phyloP scores from a whole-genome alignment of 179 eudicot species.

The Patellifolia procumbens region DNA sequence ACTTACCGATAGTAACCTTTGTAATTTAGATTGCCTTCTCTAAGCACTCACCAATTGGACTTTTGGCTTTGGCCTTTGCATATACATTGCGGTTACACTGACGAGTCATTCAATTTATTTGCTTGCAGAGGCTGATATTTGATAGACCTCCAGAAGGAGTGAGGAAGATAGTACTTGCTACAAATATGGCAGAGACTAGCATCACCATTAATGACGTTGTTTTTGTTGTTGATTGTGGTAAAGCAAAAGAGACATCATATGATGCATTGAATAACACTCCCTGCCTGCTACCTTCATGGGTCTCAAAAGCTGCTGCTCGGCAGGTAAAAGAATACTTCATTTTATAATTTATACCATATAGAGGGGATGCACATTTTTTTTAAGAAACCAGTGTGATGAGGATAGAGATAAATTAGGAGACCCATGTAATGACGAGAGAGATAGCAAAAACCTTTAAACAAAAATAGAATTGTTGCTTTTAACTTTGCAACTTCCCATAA shows the following conservation, averaged over 20 bases:
- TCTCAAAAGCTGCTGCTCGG: slow-evolving; percentile 83
- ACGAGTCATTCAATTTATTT: neutral
- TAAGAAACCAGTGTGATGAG: too few species aligned
- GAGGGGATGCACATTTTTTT: too few species aligned
- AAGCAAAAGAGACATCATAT: slow-evolving; percentile 90
- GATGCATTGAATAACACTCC: slow-evolving; percentile 90
- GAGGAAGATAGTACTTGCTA: slow-evolving; percentile 80
- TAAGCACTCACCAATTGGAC: too few species aligned
- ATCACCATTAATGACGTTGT: slow-evolving; percentile 88
- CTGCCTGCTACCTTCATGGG: slow-evolving; percentile 85
- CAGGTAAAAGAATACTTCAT: too few species aligned
- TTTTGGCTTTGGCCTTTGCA: neutral
- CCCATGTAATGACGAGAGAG: too few species aligned
- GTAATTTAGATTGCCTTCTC: too few species aligned
- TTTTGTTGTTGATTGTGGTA: slow-evolving; percentile 87
- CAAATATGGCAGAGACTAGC: slow-evolving; percentile 92
- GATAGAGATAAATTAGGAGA: too few species aligned
- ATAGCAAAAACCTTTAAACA: too few species aligned
- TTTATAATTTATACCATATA: too few species aligned
- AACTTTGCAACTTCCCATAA: too few species aligned
- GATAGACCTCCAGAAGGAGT: slow-evolving; percentile 75
- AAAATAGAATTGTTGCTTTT: too few species aligned
- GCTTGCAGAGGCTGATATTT: slow-evolving; percentile 72
- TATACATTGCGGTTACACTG: slow-evolving; percentile 14
- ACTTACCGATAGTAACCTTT: too few species aligned